Conservation (phyloP, 306 rosid genomes). For the Cicer cuneatum region DNA sequence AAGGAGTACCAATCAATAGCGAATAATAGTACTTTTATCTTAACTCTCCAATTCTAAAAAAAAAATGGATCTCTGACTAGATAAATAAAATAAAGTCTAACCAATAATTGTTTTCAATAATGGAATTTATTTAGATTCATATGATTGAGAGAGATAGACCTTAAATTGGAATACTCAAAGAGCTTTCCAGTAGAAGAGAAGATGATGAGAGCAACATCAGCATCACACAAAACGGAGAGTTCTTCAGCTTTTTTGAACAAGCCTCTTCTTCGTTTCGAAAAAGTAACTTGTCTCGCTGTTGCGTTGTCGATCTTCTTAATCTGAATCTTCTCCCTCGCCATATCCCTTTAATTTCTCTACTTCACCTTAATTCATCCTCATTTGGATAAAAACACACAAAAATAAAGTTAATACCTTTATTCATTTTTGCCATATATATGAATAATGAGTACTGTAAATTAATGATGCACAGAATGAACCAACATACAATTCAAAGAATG, state of each 20-base stretch:
- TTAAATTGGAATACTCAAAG: conserved; percentile 77
- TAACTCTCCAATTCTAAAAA: no score
- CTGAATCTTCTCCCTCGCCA: conserved; percentile 97
- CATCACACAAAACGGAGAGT: conserved; percentile 94
- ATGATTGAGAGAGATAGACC: conserved; percentile 50
- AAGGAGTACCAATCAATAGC: no score
- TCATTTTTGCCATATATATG: neutral
- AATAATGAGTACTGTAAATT: neutral
- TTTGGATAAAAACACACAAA: neutral
- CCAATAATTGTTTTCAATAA: no score
- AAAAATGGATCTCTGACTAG: no score
- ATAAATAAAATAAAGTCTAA: no score
- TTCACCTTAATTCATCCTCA: conserved; percentile 37
- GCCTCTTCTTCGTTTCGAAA: conserved; percentile 90
- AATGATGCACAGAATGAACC: conserved; percentile 47
- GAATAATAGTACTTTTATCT: no score
- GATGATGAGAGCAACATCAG: conserved; percentile 82
- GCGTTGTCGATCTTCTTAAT: conserved; percentile 93
- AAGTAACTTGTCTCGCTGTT: conserved; percentile 93
- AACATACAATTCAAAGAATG: conserved; percentile 31
- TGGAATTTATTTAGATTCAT: no score
- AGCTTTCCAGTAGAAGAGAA: conserved; percentile 90
- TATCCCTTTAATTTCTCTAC: conserved; percentile 22
- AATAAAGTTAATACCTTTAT: conserved; percentile 1
- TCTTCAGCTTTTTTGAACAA: conserved; percentile 90